Base-by-base conservation (phyloP, 441 rosid species). In the Macaranga tanarius region DNA sequence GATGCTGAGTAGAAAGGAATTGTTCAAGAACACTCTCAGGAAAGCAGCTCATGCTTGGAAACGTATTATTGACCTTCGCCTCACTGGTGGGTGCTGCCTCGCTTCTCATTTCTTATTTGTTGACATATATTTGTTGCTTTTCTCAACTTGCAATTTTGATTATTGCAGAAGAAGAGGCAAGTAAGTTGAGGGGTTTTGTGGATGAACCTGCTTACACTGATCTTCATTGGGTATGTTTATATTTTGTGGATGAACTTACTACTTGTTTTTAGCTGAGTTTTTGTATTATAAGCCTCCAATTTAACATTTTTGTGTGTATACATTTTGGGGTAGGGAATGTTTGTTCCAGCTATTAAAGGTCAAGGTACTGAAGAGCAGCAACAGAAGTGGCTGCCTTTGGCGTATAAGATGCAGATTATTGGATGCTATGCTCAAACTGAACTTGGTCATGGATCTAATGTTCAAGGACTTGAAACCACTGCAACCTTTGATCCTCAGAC, bases 401-500 rank as follows among this genome's bases (percentile, higher is more conserved):
- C 99, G n/a, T 76, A 75, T 80, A 92, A 82, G 87, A 91, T 95
- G 99, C 93, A 95, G 80, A 95, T 95, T 77, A 90, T 95, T 76
- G 98, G 99, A 54, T 90, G 97, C 80, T 95, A 95, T 87, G 98
- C 98, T n/a, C 99, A 95, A 70, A 95, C 99, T 75, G 99, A 95
- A 83, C 97, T 95, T 54, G 99, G 99, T 68, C 99, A 95, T 77
- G 99, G 98, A 76, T 95, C 99, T 34, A 95, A 95, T 74, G 97
- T 95, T 72, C 98, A 92, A 81, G 99, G 99, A 13, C 97, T 92
- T 67, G 99, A 95, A 83, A 95, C 99, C 23, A 92, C 96, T 48
- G 98, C 98, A 52, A 95, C 97, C 0, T 95, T 90, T 84, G 98
- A 95, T 82, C 91, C 89, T 65, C 65, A 88, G 83, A 88, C 91